These are phyloP conservation scores for Sisymbrium irio DNA, from an alignment of 345 rosid genomes.

Conservation along the genomic window DNA sequence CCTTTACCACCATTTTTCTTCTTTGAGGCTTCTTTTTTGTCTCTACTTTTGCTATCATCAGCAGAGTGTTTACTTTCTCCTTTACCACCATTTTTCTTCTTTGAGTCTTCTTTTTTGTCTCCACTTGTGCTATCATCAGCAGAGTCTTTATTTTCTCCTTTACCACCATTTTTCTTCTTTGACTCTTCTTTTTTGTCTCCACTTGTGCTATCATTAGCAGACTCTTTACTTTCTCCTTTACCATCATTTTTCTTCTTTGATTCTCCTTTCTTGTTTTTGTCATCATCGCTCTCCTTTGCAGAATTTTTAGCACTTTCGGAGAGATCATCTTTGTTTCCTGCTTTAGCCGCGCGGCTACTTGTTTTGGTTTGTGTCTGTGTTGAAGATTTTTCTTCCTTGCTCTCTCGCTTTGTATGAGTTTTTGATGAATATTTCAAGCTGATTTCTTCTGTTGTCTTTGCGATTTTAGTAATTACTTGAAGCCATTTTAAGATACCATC, in stretches of 20 bases:
- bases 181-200: neutral
- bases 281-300: neutral
- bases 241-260: neutral
- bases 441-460: neutral
- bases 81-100: too few species aligned
- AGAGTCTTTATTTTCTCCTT: neutral
- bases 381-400: neutral
- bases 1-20: too few species aligned
- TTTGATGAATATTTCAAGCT: neutral
- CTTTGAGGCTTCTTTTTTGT: too few species aligned
- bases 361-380: neutral
- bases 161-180: neutral
- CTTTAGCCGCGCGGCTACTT: neutral
- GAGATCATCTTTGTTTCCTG: neutral
- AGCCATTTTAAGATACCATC: conserved; percentile 10
- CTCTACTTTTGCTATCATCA: too few species aligned
- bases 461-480: neutral
- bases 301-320: neutral
- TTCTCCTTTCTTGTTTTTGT: neutral
- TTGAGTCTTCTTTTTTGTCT: too few species aligned
- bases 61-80: too few species aligned
- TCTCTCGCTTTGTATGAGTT: neutral
- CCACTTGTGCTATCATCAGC: too few species aligned
- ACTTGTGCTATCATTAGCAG: neutral
- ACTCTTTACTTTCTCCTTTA: neutral